A percentile compares a stretch with the other conserved stretches of the same genome.
Evolutionary conservation across 495 filamentous ascomycete genomes (phyloP).

Genomic region (Antarctomyces pellizariae): DNA sequence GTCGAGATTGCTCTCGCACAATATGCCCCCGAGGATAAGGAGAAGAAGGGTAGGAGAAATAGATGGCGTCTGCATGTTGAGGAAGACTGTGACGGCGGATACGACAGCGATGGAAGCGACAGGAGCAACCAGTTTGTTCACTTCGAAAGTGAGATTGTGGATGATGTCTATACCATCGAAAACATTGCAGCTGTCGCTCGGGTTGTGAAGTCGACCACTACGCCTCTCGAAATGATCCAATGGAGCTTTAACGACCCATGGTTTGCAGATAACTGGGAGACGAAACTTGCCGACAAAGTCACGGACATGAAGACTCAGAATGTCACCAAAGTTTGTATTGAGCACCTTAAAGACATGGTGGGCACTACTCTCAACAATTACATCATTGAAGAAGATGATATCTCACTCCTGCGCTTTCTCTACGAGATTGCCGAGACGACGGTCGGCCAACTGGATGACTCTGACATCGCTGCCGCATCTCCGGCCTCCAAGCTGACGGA

Average conservation of each 20-base stretch:
- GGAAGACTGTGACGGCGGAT: conserved; percentile 24
- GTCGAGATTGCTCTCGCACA: conserved; percentile 43
- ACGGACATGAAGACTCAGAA: too few species aligned
- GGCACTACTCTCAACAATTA: too few species aligned
- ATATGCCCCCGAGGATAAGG: conserved; percentile 27
- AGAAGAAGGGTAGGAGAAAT: conserved; percentile 12
- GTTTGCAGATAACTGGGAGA: neutral
- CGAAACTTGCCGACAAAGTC: too few species aligned
- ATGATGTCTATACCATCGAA: conserved; percentile 43
- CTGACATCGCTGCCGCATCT: too few species aligned
- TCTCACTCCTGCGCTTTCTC: too few species aligned
- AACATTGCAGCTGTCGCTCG: conserved; percentile 39
- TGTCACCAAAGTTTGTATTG: too few species aligned
- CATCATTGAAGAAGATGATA: too few species aligned
- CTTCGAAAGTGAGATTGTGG: conserved; percentile 16
- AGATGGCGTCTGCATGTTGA: conserved; percentile 22
- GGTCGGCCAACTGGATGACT: too few species aligned
- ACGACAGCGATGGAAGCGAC: conserved; percentile 40
- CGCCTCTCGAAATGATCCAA: conserved; percentile 23
- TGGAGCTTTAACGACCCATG: conserved; percentile 8
- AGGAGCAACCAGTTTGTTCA: conserved; percentile 14
- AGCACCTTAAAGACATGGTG: too few species aligned
- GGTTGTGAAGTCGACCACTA: conserved; percentile 32
- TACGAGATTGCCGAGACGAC: too few species aligned
- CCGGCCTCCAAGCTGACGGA: too few species aligned